Base-by-base conservation (phyloP, 2,329 filamentous ascomycete genomes). In the Chaetothyriales sp. region DNA sequence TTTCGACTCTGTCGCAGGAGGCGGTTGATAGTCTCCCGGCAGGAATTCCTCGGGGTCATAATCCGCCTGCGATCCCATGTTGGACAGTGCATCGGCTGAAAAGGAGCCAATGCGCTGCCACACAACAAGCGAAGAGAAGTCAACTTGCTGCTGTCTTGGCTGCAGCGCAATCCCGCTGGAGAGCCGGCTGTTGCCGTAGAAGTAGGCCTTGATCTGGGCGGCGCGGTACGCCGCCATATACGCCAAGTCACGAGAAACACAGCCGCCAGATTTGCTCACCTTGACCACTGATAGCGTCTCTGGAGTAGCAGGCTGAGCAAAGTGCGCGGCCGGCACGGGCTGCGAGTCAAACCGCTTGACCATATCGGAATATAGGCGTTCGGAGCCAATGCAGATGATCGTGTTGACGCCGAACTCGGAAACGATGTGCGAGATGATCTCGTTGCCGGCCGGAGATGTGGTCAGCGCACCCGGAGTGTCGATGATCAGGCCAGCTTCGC, bases 131-230 rank as follows among this genome's bases (percentile, higher is more conserved):
- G 81, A 78, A 52, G 80, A 75, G 63, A 88, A 92, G 55, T 87
- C 82, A 3, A 94, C 79, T 53, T 84, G 83, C 61, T 94, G 86
- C 5, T 87, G 93, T 60, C 89, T 84, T 0, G 92, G 92, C 45
- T 85, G 92, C 1, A 98, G 72, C 0, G 86, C 84, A 52, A 84
- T 78, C 55, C 79, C 65, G 8, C 65, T 66, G 9, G 67, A 66
- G 1, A 69, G 64, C 8, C 66, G 65, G 0, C 66, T 60, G 55
- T 85, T 83, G 8, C 92, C 92, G 64, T 95, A 98, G 70, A 98
- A 98, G 67, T 98, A 98, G 60, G 89, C 83, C 58, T 84, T 83
- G 49, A 95, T 88, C 48, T 84, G 78, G 0, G 83, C 78, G 61
- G 93, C 85, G 44, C 84, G 78, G 4, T 79, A 69, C 15, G 80